These are phyloP conservation scores for Beauveria scarabaeidicola DNA, from an alignment of 2,329 filamentous ascomycete genomes.

Conservation along the genomic window DNA sequence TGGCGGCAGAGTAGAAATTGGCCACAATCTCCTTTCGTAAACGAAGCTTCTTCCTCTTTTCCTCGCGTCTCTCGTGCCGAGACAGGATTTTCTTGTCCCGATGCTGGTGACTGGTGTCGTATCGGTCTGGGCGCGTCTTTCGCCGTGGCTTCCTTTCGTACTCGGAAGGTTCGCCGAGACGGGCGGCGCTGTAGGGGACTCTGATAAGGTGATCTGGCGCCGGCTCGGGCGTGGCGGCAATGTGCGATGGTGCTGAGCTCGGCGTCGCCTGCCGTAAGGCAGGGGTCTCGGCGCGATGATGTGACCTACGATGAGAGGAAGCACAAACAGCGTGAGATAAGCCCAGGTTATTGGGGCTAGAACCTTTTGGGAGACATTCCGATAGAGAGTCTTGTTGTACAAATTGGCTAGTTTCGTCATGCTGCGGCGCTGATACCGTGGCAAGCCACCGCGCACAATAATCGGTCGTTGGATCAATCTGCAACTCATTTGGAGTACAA, in stretches of 20 bases:
- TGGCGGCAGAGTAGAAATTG: conserved; percentile 46
- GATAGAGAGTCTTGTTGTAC: neutral
- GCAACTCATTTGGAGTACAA: neutral
- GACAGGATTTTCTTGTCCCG: neutral
- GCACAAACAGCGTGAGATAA: neutral
- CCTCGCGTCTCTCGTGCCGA: conserved; percentile 5
- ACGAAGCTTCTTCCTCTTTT: conserved; percentile 22
- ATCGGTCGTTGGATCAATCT: neutral
- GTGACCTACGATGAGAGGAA: neutral
- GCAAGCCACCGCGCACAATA: conserved; percentile 6
- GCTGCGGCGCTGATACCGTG: neutral
- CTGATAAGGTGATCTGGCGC: no score
- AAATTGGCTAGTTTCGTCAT: neutral
- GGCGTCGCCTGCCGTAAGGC: neutral
- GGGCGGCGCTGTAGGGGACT: neutral
- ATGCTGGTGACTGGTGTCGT: conserved; percentile 32
- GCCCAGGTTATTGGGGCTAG: neutral
- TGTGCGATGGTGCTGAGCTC: neutral
- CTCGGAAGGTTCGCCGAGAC: neutral
- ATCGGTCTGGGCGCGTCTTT: conserved; percentile 49
- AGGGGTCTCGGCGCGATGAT: neutral
- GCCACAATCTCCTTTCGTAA: conserved; percentile 41
- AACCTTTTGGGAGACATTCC: neutral
- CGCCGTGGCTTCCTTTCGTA: conserved; percentile 45
- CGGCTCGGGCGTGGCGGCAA: neutral